These are phyloP conservation scores for Leucocoprinus birnbaumii DNA, from an alignment of 768 basidiomycete genomes.

Conservation along the genomic window DNA sequence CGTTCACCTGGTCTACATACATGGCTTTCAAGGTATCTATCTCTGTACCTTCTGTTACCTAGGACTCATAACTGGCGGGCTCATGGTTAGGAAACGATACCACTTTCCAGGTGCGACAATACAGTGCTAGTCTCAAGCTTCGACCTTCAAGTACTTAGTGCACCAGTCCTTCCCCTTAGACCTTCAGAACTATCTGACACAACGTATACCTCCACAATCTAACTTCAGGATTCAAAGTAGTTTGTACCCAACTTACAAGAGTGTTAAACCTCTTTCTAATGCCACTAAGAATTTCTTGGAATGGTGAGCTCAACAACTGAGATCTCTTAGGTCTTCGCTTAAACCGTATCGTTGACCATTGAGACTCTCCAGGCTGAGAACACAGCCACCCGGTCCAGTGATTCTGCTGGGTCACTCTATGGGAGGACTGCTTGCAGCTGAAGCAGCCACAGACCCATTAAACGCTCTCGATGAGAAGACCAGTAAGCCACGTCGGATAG, in stretches of 20 bases:
- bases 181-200: slow-evolving; percentile 40
- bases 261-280: slow-evolving; percentile 45
- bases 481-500: slow-evolving; percentile 37
- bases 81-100: slow-evolving; percentile 47
- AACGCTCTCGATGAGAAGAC: slow-evolving; percentile 27
- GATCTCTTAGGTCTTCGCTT: too few species aligned
- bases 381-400: slow-evolving; percentile 52
- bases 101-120: slow-evolving; percentile 45
- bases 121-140: neutral
- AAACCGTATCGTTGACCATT: neutral
- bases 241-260: slow-evolving; percentile 61
- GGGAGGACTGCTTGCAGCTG: slow-evolving; percentile 58
- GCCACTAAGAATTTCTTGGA: slow-evolving; percentile 52
- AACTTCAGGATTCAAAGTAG: slow-evolving; percentile 41
- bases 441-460: slow-evolving; percentile 44
- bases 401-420: slow-evolving; percentile 59
- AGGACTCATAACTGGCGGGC: neutral
- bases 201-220: slow-evolving; percentile 29
- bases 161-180: slow-evolving; percentile 53
- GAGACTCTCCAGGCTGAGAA: slow-evolving; percentile 39
- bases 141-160: neutral
- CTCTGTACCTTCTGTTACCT: neutral
- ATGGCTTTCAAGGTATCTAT: slow-evolving; percentile 51
- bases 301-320: slow-evolving; percentile 34
- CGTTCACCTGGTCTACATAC: slow-evolving; percentile 54